These are phyloP conservation scores for Diaporthe vaccinii DNA, from an alignment of 2,329 filamentous ascomycete genomes.

Conservation along the genomic window DNA sequence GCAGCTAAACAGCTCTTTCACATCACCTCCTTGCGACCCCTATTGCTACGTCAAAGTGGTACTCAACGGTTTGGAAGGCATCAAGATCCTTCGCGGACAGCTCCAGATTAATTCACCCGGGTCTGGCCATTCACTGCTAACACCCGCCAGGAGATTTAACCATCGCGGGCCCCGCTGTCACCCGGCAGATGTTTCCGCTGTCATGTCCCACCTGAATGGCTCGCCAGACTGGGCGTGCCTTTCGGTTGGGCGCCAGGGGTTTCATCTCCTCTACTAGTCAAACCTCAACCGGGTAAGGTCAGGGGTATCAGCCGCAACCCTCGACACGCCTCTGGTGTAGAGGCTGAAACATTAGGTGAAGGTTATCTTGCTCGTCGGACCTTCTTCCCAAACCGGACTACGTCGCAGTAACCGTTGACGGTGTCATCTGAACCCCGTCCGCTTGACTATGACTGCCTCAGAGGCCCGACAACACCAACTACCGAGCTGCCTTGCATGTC, in stretches of 20 bases:
- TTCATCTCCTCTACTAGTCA: constrained; percentile 22
- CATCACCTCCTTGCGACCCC: not conserved
- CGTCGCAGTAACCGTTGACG: constrained; percentile 23
- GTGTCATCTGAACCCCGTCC: constrained; percentile 20
- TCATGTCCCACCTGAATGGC: constrained; percentile 26
- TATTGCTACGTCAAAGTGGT: not conserved
- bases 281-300: not conserved
- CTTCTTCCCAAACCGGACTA: constrained; percentile 28
- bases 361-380: constrained; percentile 24
- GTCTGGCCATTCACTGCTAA: not conserved
- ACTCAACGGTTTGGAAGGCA: constrained; percentile 1
- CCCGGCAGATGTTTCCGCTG: constrained; percentile 26
- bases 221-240: constrained; percentile 14
- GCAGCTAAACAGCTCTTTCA: not conserved
- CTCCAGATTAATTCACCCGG: not conserved
- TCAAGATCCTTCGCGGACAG: not conserved
- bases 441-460: not conserved
- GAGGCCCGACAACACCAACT: not conserved
- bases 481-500: not conserved
- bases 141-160: not conserved
- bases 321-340: constrained; percentile 12
- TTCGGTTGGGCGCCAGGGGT: constrained; percentile 17
- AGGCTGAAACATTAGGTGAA: constrained; percentile 34
- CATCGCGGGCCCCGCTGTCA: constrained; percentile 15
- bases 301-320: constrained; percentile 14